Evolutionary conservation across 331 rosid species (phyloP).

Genomic region (Spiraea crenata): DNA sequence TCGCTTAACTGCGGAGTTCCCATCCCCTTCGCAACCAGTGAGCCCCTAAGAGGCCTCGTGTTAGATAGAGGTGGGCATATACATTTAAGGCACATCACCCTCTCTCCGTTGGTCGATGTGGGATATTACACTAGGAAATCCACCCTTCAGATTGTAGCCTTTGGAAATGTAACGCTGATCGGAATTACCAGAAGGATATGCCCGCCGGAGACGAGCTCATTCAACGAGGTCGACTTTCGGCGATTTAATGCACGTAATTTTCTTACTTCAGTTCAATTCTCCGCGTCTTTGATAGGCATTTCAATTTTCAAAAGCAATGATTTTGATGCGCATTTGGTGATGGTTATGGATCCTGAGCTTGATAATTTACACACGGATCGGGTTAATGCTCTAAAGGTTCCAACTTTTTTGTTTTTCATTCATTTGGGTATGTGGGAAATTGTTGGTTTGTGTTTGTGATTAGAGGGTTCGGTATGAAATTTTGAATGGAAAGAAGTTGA

Average conservation of each 20-base stretch:
- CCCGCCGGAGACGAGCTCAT: slow-evolving; percentile 60
- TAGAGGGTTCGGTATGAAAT: slow-evolving; percentile 8
- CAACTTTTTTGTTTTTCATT: slow-evolving; percentile 18
- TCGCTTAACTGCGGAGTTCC: too few species aligned
- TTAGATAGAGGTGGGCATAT: too few species aligned
- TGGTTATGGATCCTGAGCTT: slow-evolving; percentile 95
- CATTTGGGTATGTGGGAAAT: not conserved
- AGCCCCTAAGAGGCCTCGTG: too few species aligned
- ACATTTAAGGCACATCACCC: too few species aligned
- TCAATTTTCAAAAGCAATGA: slow-evolving; percentile 3
- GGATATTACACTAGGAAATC: too few species aligned
- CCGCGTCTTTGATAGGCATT: not conserved
- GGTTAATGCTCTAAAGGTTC: slow-evolving; percentile 84
- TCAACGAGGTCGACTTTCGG: slow-evolving; percentile 76
- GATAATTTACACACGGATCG: slow-evolving; percentile 93
- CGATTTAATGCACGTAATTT: slow-evolving; percentile 89
- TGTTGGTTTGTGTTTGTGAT: slow-evolving; percentile 13
- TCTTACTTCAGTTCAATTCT: not conserved
- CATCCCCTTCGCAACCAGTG: too few species aligned
- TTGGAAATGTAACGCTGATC: slow-evolving; percentile 10
- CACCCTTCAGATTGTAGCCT: slow-evolving; percentile 5
- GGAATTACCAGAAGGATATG: slow-evolving; percentile 20
- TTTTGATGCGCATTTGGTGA: slow-evolving; percentile 25
- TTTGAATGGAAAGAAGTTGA: slow-evolving; percentile 76
- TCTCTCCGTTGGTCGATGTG: too few species aligned